Evolutionary conservation across 2,329 filamentous ascomycete species (phyloP).

Genomic region (Diaporthe longicolla): DNA sequence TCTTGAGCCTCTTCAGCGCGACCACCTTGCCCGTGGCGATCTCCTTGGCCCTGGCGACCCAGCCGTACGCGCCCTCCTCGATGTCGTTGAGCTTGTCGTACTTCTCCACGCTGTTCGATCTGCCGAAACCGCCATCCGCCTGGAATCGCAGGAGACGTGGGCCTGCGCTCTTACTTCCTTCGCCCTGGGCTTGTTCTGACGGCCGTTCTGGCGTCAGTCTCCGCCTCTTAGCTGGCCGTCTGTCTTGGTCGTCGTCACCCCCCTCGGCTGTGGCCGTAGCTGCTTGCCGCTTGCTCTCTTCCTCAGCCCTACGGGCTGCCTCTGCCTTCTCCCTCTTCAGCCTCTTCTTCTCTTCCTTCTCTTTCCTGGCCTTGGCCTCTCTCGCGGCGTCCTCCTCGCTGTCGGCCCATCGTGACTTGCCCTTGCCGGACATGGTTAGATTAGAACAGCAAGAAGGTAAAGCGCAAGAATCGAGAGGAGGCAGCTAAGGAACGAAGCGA

Average conservation of each 20-base stretch:
- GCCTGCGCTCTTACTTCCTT: constrained; percentile 48
- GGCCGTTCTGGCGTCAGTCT: constrained; percentile 65
- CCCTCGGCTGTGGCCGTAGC: constrained; percentile 45
- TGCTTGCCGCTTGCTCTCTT: constrained; percentile 49
- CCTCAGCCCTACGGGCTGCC: constrained; percentile 75
- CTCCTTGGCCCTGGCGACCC: constrained; percentile 88
- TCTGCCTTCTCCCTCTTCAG: constrained; percentile 80
- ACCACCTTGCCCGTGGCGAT: constrained; percentile 82
- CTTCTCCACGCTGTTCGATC: constrained; percentile 83
- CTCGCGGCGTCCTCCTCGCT: constrained; percentile 84
- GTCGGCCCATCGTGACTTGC: constrained; percentile 88
- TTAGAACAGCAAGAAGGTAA: neutral
- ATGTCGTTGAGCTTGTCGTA: constrained; percentile 97
- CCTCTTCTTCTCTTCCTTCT: constrained; percentile 92
- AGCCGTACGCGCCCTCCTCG: constrained; percentile 96
- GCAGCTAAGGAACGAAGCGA: neutral
- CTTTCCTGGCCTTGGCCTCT: constrained; percentile 79
- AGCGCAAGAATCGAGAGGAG: neutral
- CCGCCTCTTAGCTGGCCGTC: constrained; percentile 73
- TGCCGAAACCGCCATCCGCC: constrained; percentile 72
- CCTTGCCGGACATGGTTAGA: constrained; percentile 69
- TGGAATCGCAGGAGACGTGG: constrained; percentile 80
- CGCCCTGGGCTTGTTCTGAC: constrained; percentile 47
- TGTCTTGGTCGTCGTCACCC: constrained; percentile 51
- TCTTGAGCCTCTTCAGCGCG: constrained; percentile 93